A percentile compares a stretch with the other conserved stretches of the same genome.
These are phyloP conservation scores for Agaricales sp. DNA, from an alignment of 1,284 basidiomycete genomes.

Conservation along the genomic window DNA sequence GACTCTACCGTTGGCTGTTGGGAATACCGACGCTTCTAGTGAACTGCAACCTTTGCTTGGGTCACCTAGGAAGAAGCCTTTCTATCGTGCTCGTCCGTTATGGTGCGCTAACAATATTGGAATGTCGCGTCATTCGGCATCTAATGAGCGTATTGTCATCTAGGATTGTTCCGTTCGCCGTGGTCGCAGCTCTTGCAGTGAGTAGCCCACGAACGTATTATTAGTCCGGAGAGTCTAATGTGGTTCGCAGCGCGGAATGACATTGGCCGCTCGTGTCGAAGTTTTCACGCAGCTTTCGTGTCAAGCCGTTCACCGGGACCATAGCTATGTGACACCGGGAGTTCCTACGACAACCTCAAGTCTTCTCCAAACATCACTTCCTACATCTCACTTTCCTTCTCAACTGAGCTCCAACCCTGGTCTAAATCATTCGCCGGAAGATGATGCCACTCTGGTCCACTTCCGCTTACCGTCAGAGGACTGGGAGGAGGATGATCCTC, in stretches of 20 bases:
- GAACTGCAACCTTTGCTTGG: conserved; percentile 24
- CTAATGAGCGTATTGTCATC: conserved; percentile 7
- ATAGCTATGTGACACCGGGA: conserved; percentile 19
- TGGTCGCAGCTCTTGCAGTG: conserved; percentile 55
- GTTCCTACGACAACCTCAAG: conserved; percentile 16
- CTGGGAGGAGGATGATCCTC: conserved; percentile 33
- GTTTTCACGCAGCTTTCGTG: conserved; percentile 72
- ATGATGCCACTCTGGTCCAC: conserved; percentile 8
- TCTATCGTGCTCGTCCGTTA: conserved; percentile 55
- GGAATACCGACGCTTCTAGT: conserved; percentile 13
- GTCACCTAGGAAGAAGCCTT: conserved; percentile 40
- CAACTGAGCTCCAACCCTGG: conserved; percentile 3
- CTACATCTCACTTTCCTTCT: neutral
- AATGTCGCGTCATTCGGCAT: conserved; percentile 2
- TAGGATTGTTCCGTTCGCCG: conserved; percentile 68
- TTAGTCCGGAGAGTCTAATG: neutral
- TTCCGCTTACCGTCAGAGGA: conserved; percentile 10
- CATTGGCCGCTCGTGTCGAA: conserved; percentile 64
- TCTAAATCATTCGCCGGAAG: conserved; percentile 13
- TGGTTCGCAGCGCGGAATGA: conserved; percentile 61
- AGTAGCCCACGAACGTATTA: conserved; percentile 16
- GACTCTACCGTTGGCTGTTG: conserved; percentile 10
- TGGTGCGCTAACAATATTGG: conserved; percentile 26
- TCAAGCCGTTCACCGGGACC: conserved; percentile 37
- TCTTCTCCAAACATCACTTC: conserved; percentile 8